Conservation (phyloP, 139 green algal genomes). For the Chlorella sp. region DNA sequence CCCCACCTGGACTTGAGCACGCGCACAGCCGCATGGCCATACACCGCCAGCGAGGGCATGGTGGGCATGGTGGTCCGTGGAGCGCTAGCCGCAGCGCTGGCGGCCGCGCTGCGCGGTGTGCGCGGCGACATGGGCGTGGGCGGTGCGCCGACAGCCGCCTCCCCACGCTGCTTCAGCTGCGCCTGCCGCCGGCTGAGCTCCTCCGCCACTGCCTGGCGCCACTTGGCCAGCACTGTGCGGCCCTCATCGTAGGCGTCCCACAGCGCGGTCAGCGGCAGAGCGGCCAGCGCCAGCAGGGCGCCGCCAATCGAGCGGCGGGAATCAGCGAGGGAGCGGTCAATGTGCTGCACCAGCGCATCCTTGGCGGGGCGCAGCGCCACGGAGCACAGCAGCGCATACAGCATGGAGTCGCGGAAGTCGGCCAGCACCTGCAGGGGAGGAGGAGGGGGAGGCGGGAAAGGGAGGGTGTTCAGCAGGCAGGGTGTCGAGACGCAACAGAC, state of each 20-base stretch:
- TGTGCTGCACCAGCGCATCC: constrained; percentile 47
- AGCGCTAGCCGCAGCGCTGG: not conserved
- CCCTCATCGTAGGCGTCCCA: constrained; percentile 33
- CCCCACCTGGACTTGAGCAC: constrained; percentile 23
- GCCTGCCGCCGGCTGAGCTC: constrained; percentile 19
- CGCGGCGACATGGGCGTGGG: not conserved
- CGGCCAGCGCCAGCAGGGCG: constrained; percentile 31
- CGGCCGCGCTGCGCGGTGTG: constrained; percentile 14
- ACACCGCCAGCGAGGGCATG: constrained; percentile 41
- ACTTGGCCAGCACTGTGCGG: constrained; percentile 30
- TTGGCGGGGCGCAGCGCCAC: constrained; percentile 67
- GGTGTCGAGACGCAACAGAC: too few relatives aligned
- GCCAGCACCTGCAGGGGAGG: constrained; percentile 32
- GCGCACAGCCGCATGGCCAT: constrained; percentile 34
- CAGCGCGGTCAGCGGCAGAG: constrained; percentile 38
- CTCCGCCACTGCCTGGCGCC: constrained; percentile 42
- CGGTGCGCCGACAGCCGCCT: not conserved
- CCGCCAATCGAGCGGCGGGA: constrained; percentile 6
- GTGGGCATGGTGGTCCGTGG: not conserved
- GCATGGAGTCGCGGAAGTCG: constrained; percentile 59
- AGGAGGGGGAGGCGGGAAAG: not conserved
- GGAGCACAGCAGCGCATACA: constrained; percentile 67
- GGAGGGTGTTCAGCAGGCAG: too few relatives aligned
- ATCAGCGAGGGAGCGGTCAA: constrained; percentile 33
- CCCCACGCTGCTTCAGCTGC: not conserved